Conservation (phyloP, 371 early-diverging fungal genomes). For the Syncephalastrum contaminatum region DNA sequence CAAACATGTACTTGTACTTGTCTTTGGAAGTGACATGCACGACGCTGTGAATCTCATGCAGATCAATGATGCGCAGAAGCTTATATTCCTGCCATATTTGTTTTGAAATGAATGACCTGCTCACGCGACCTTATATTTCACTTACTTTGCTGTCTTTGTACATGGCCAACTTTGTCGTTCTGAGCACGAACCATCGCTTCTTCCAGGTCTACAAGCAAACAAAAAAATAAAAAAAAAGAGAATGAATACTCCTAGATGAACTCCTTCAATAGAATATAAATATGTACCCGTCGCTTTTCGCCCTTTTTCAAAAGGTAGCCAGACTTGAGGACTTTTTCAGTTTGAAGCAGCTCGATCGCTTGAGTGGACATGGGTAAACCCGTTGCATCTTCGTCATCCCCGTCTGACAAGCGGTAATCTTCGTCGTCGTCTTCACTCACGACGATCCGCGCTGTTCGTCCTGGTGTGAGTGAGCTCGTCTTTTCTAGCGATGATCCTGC, state of each 20-base stretch:
- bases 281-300: conserved; percentile 69
- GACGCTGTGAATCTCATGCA: conserved; percentile 72
- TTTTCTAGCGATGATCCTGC: conserved; percentile 12
- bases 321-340: conserved; percentile 65
- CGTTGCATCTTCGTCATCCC: conserved; percentile 53
- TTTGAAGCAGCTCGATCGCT: conserved; percentile 54
- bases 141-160: conserved; percentile 82
- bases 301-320: conserved; percentile 81
- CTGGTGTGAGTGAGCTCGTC: conserved; percentile 9
- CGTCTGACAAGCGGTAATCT: conserved; percentile 33
- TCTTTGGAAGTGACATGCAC: conserved; percentile 72
- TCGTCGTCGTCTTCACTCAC: conserved; percentile 41
- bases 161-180: conserved; percentile 76
- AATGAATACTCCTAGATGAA: background rate
- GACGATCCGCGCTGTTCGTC: conserved; percentile 27
- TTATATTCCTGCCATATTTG: conserved; percentile 69
- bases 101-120: background rate
- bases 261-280: background rate
- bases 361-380: conserved; percentile 45
- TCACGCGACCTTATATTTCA: conserved; percentile 1
- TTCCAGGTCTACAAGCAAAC: conserved; percentile 70
- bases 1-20: conserved; percentile 68
- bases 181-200: conserved; percentile 83
- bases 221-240: conserved; percentile 1
- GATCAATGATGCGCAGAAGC: conserved; percentile 70